Base-by-base conservation (phyloP, 345 rosid genomes). In the Lepidium didymum region DNA sequence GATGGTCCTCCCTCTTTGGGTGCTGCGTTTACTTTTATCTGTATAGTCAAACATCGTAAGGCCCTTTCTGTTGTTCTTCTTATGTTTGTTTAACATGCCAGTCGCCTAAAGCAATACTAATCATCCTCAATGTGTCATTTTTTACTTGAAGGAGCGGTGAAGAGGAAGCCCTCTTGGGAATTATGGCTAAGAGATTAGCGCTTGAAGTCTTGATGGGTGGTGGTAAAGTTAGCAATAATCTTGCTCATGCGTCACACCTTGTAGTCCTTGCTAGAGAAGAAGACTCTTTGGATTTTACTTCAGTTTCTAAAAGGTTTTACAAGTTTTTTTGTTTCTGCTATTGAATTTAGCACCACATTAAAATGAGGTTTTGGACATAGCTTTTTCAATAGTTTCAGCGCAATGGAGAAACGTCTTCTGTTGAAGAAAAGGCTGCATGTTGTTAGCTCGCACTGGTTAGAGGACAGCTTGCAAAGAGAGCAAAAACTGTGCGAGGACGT, bases 391-490 rank as follows among this genome's bases (percentile, higher is more conserved):
- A 94, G 97, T 76, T 78, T 89, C 62, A 70, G 75, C 7, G 63
- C 42, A 60, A 65, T 46, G 36, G 95, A 81, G 74, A 87, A 82
- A 73, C 74, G 49, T 51, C 68, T 63, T 65, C 57, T 88, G 16
- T 34, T 67, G 47, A 85, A 74, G 74, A 86, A 62, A 67, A 81
- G 78, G 60, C 68, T 86, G 65, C 78, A 73, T 70, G 85, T 91
- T 65, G 83, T 94, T 68, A 72, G 76, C 64, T 81, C 76, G 49
- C 85, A 80, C 54, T 94, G 99, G 99, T 73, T 94, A 77, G 96
- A 87, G 40, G 83, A 87, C 51, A 87, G 88, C 72, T 64, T 87
- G 79, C 80, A 79, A 67, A 73, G 56, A 55, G 85, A 80, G 70
- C 64, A 81, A 52, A 86, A 81, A 74, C 53, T 87, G 78, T 73